These are phyloP conservation scores for Ascocoryne sarcoides DNA, from an alignment of 2,329 filamentous ascomycete species.

Conservation along the genomic window DNA sequence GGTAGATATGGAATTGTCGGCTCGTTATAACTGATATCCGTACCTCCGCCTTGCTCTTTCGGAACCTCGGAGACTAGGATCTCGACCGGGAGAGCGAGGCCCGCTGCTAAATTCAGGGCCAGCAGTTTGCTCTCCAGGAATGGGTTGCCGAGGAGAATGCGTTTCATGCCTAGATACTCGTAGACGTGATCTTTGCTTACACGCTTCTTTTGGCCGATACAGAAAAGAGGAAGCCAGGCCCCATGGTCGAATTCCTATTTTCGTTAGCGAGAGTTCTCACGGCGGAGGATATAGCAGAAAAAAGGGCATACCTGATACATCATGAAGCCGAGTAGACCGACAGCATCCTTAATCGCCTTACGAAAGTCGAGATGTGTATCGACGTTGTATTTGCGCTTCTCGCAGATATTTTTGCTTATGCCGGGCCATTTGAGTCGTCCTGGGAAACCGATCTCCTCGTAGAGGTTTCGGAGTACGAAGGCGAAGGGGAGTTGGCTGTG, in stretches of 20 bases:
- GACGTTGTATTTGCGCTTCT: too few relatives aligned
- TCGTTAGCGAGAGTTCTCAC: not conserved
- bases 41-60: slow-evolving; percentile 7
- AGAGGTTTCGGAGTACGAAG: slow-evolving; percentile 8
- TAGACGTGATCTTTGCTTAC: too few relatives aligned
- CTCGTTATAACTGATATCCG: slow-evolving; percentile 13
- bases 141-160: slow-evolving; percentile 17
- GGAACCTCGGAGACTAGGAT: slow-evolving; percentile 13
- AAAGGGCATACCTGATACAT: slow-evolving; percentile 8
- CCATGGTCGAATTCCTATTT: slow-evolving; percentile 15
- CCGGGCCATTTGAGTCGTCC: slow-evolving; percentile 1
- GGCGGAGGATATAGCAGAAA: not conserved
- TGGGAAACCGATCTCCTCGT: slow-evolving; percentile 11
- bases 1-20: slow-evolving; percentile 12
- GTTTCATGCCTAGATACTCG: slow-evolving; percentile 6
- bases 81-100: slow-evolving; percentile 15
- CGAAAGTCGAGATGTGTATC: too few relatives aligned
- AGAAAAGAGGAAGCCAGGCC: slow-evolving; percentile 13
- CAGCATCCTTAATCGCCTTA: slow-evolving; percentile 3
- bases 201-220: too few relatives aligned
- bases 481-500: slow-evolving; percentile 7
- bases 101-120: slow-evolving; percentile 11
- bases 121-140: slow-evolving; percentile 16
- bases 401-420: slow-evolving; percentile 6
- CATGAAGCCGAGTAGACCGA: slow-evolving; percentile 17